Percentiles rank a stretch among this genome's conserved stretches.
phyloP scores from a whole-genome alignment of 1,139 yeast species.

The Geotrichum carabidarum region DNA sequence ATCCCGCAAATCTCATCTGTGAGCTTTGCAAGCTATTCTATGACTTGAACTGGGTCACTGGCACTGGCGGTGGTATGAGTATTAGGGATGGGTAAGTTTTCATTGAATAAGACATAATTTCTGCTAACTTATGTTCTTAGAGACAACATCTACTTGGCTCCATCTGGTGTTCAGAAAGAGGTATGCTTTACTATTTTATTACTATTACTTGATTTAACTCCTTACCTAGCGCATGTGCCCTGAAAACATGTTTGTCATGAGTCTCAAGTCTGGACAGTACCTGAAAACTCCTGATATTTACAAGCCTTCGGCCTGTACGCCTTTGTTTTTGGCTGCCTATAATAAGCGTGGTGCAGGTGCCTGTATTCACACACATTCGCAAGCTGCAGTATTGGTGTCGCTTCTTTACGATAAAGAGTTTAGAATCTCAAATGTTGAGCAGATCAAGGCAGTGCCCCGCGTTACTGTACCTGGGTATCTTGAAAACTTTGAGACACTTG shows the following conservation, averaged over 20 bases:
- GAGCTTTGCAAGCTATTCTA: conserved; percentile 74
- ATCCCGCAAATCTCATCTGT: conserved; percentile 83
- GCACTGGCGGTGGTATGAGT: conserved; percentile 94
- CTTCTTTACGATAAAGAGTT: conserved; percentile 66
- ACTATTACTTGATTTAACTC: background rate
- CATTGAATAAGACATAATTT: background rate
- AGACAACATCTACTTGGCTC: conserved; percentile 68
- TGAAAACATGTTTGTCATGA: conserved; percentile 75
- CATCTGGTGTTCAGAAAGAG: conserved; percentile 94
- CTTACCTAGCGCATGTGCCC: conserved; percentile 58
- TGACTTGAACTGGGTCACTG: conserved; percentile 85
- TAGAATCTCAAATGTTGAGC: conserved; percentile 75
- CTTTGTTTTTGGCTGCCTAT: conserved; percentile 75
- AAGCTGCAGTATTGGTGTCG: conserved; percentile 75
- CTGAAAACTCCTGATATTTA: conserved; percentile 57
- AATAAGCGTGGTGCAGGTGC: conserved; percentile 76
- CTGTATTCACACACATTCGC: conserved; percentile 92
- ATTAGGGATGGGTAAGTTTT: conserved; percentile 51
- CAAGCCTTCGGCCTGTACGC: conserved; percentile 92
- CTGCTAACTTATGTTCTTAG: conserved; percentile 18
- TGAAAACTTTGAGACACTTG: conserved; percentile 67
- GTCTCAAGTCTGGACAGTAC: conserved; percentile 50
- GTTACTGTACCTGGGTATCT: conserved; percentile 60
- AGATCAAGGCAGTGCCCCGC: conserved; percentile 85
- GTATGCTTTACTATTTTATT: conserved; percentile 21